Evolutionary conservation across 306 rosid species (phyloP), one percentile per base, ranked within the genome.

Genomic region (Comarum palustre): DNA sequence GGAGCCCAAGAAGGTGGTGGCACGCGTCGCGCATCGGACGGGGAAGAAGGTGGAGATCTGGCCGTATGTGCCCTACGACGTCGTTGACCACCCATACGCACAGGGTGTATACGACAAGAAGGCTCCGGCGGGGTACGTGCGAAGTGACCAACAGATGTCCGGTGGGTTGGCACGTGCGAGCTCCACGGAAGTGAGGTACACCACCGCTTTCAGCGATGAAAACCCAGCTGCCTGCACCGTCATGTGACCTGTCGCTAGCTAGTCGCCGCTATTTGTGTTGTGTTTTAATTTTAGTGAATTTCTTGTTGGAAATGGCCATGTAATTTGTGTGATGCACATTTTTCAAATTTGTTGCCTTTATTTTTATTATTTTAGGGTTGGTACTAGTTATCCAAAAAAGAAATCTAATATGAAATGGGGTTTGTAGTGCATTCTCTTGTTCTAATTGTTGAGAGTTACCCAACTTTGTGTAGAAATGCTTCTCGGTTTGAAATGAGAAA

Each of bases 11-110:
- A 92, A 85, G 83, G 96, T 92, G 24, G 84, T 92, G 41, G 38
- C 86, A 0, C 83, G 96, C 2, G 87, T 92, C 16, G 84, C 84
- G 4, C 83, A 88, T 83, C 90, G 97, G 5, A 92, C 97, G 4
- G 96, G 96, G 0, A 92, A 92, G 89, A 92, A 12, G 80, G 96
- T 86, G 9, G 97, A 92, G 82, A 25, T 86, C 9, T 89, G 96
- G 97, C 97, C 96, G 0, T 92, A 92, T n/a, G 96, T 92, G 1
- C 96, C 97, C 0, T 92, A 92, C 84, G 96, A 89, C 73, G 87
- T 79, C 31, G 96, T 92, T 6, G 93, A 65, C 1, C 97, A 92
- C 73, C 97, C 97, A 0, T 92, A 92, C 66, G 97, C 97, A 0
- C 69, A 43, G 0, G 97, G 97, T 2, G 87, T 92, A 2, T 92